Evolutionary conservation across 2,329 filamentous ascomycete species (phyloP).

Genomic region (Nigrospora sphaerica): DNA sequence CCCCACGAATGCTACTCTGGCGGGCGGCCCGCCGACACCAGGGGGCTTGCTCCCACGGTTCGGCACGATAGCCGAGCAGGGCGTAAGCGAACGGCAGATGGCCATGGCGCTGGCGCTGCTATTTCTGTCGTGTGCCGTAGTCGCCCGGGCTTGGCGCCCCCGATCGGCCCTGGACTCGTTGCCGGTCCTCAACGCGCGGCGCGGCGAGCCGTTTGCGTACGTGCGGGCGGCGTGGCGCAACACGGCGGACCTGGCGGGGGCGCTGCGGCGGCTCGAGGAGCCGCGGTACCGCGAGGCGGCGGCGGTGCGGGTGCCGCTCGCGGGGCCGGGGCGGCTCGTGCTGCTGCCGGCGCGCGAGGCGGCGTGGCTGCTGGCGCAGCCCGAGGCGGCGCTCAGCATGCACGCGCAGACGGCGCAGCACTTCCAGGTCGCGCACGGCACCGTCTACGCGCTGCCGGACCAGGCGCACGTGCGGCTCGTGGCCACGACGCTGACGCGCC

Average conservation of each 20-base stretch:
- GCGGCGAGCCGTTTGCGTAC: neutral
- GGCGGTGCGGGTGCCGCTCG: neutral
- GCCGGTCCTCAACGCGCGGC: neutral
- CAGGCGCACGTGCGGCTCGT: neutral
- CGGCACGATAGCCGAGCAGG: too few species aligned
- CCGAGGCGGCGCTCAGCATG: conserved; percentile 1
- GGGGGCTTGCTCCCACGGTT: too few species aligned
- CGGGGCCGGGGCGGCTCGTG: neutral
- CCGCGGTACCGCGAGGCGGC: neutral
- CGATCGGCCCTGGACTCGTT: neutral
- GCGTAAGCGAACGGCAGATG: too few species aligned
- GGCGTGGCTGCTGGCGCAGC: neutral
- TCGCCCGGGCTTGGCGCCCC: too few species aligned
- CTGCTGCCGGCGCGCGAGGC: neutral
- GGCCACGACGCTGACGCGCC: neutral
- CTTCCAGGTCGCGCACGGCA: conserved; percentile 1
- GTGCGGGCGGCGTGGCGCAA: neutral
- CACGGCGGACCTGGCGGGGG: neutral
- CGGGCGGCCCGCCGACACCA: too few species aligned
- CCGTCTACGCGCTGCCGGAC: neutral
- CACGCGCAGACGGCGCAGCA: conserved; percentile 1
- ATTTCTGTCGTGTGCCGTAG: too few species aligned
- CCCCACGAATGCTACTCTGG: too few species aligned
- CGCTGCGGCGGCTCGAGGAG: neutral
- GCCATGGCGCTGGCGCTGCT: too few species aligned